These are phyloP conservation scores for Mallotus repandus DNA, from an alignment of 441 rosid genomes.

Conservation along the genomic window DNA sequence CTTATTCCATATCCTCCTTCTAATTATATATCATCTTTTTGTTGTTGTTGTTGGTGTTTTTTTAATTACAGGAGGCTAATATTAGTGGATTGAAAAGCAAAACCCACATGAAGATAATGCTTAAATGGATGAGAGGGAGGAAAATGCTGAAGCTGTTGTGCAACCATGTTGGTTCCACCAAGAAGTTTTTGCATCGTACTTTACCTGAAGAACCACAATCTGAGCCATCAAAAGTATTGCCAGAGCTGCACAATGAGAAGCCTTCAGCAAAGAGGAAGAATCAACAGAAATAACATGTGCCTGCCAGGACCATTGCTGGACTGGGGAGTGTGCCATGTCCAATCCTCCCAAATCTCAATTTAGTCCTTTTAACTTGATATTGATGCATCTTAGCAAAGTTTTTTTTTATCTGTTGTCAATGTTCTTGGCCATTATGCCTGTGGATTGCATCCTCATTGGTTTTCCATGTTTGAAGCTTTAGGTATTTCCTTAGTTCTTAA, in stretches of 20 bases:
- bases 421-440: neutral
- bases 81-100: conserved; percentile 70
- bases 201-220: conserved; percentile 66
- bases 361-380: neutral
- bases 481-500: neutral
- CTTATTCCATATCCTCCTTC: neutral
- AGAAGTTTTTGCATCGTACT: conserved; percentile 67
- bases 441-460: neutral
- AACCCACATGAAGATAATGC: conserved; percentile 90
- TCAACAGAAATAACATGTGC: conserved; percentile 24
- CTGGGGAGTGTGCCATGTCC: neutral
- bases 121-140: conserved; percentile 97
- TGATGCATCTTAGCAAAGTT: neutral
- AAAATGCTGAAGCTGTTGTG: conserved; percentile 80
- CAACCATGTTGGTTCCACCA: conserved; percentile 68
- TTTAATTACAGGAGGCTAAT: conserved; percentile 57
- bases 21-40: neutral
- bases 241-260: conserved; percentile 35
- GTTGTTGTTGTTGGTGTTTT: neutral
- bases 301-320: neutral
- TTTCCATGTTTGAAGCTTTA: too few relatives aligned
- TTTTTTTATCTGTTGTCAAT: neutral
- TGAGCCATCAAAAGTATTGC: conserved; percentile 23
- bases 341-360: neutral
- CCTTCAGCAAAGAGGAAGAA: conserved; percentile 30